These are phyloP conservation scores for Arabis hirsuta DNA, from an alignment of 345 rosid genomes.

Conservation along the genomic window DNA sequence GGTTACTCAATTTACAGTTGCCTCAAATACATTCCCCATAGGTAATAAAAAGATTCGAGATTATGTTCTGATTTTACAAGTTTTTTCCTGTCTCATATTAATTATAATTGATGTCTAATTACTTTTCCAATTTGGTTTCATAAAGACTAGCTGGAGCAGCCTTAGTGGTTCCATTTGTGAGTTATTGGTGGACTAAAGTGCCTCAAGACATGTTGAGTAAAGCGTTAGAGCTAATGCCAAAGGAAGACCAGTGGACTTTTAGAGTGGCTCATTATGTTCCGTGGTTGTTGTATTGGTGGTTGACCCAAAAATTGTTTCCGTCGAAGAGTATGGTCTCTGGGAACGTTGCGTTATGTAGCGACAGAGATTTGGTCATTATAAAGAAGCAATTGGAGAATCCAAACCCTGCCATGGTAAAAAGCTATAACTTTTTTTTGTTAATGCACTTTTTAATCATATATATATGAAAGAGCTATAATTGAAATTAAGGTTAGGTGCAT, in stretches of 20 bases:
- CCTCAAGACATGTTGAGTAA: constrained; percentile 54
- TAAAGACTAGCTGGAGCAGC: constrained; percentile 68
- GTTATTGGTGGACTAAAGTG: constrained; percentile 85
- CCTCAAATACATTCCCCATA: constrained; percentile 77
- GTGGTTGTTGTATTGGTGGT: constrained; percentile 87
- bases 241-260: constrained; percentile 61
- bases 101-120: neutral
- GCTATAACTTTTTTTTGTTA: neutral
- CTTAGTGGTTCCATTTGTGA: constrained; percentile 75
- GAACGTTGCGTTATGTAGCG: constrained; percentile 48
- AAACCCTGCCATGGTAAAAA: constrained; percentile 53
- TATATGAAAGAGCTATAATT: neutral
- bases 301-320: constrained; percentile 80
- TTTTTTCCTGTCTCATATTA: neutral
- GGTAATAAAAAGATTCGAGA: constrained; percentile 35
- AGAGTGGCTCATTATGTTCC: constrained; percentile 68
- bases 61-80: neutral
- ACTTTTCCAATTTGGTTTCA: neutral
- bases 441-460: too few species aligned
- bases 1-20: constrained; percentile 74
- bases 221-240: constrained; percentile 47
- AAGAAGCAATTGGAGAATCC: constrained; percentile 50
- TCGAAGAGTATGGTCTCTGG: constrained; percentile 56
- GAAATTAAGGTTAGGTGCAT: neutral
- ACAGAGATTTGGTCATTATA: constrained; percentile 51